Evolutionary conservation across 768 basidiomycete species (phyloP).

Genomic region (Suillus spraguei): DNA sequence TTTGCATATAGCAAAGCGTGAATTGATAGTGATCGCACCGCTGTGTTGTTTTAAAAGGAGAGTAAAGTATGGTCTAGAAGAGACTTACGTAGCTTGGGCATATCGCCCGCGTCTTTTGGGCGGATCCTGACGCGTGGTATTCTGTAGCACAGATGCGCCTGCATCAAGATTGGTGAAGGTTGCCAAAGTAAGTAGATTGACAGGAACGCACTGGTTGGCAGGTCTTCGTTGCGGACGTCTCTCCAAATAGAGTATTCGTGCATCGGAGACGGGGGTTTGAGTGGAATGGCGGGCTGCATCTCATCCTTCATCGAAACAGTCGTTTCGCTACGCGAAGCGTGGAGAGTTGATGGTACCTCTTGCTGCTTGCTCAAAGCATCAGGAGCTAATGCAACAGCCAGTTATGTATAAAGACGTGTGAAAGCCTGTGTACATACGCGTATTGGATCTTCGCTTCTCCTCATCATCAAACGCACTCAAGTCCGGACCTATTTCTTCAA

Average conservation of each 20-base stretch:
- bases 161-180: neutral
- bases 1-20: constrained; percentile 67
- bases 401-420: neutral
- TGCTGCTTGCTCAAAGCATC: neutral
- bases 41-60: constrained; percentile 3
- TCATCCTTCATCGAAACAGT: neutral
- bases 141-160: constrained; percentile 2
- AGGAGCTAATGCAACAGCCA: neutral
- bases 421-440: neutral
- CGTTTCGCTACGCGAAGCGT: neutral
- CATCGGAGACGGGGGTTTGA: neutral
- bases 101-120: constrained; percentile 66
- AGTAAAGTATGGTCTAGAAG: neutral
- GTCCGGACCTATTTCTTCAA: constrained; percentile 24
- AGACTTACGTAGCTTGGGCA: constrained; percentile 42
- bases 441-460: constrained; percentile 8
- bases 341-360: neutral
- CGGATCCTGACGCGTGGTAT: constrained; percentile 13
- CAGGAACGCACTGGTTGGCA: neutral
- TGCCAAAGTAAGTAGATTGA: neutral
- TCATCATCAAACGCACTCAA: constrained; percentile 10
- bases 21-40: constrained; percentile 54
- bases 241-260: neutral
- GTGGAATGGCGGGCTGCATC: too few species aligned
- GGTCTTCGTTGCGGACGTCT: neutral